phyloP scores from a whole-genome alignment of 1,139 yeast species.

The Yarrowia galli region DNA sequence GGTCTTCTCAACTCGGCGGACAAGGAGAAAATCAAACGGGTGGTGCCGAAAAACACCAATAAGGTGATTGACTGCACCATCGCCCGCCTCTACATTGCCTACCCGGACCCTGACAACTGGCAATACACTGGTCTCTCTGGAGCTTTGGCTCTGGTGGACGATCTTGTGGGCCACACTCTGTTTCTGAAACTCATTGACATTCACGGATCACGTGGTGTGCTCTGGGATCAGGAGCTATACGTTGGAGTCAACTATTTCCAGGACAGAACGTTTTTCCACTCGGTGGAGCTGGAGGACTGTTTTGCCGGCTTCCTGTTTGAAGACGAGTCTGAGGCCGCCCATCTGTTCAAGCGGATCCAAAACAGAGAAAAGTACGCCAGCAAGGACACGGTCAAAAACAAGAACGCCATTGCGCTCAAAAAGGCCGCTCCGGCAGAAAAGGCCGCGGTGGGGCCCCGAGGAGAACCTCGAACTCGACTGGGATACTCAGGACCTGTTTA shows the following conservation, averaged over 20 bases:
- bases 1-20: slow-evolving; percentile 71
- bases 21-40: slow-evolving; percentile 86
- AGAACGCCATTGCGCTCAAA: slow-evolving; percentile 83
- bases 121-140: slow-evolving; percentile 87
- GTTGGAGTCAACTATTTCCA: slow-evolving; percentile 88
- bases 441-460: slow-evolving; percentile 71
- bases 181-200: slow-evolving; percentile 89
- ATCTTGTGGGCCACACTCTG: slow-evolving; percentile 91
- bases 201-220: slow-evolving; percentile 77
- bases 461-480: slow-evolving; percentile 57
- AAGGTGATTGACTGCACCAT: slow-evolving; percentile 90
- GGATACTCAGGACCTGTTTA: slow-evolving; percentile 56
- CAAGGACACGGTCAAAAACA: slow-evolving; percentile 82
- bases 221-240: slow-evolving; percentile 97
- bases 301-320: slow-evolving; percentile 88
- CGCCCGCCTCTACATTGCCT: slow-evolving; percentile 86
- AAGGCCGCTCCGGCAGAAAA: slow-evolving; percentile 52
- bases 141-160: slow-evolving; percentile 87
- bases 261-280: slow-evolving; percentile 92
- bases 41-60: slow-evolving; percentile 85
- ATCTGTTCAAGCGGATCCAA: slow-evolving; percentile 79
- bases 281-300: slow-evolving; percentile 93
- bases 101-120: slow-evolving; percentile 86
- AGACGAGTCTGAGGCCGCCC: slow-evolving; percentile 86
- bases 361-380: slow-evolving; percentile 82